Base-by-base conservation (phyloP, 2,329 filamentous ascomycete genomes). In the Parascedosporium putredinis region DNA sequence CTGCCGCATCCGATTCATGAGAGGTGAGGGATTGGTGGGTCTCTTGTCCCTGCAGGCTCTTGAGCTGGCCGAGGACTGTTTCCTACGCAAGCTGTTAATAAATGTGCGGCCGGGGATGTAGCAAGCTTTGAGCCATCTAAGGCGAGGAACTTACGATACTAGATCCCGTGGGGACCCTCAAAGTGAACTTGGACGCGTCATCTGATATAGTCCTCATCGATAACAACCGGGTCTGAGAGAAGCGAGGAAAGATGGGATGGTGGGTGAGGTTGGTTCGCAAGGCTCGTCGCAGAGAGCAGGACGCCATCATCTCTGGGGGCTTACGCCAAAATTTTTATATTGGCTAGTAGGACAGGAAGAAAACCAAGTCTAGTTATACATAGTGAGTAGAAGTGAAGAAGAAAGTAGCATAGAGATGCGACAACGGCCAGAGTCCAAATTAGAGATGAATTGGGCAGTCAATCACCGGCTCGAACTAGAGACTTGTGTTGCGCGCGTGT, bases 1-100 rank as follows among this genome's bases (percentile, higher is more conserved):
- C 68, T 14, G 71, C 69, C 5, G 69, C 70, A 54, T 50, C 27
- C 14, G 18, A 16, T 4, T 36, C 18, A n/a, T 33, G 23, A 2
- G 47, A 50, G 16, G 36, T 27, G 7, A 29, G 18, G 2, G 24
- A 40, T 4, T 18, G 18, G 20, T 45, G 47, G 20, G 18, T 24
- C 31, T 34, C 16, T 29, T 45, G 38, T 4, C 45, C 25, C n/a
- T 12, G 23, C 12, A 50, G 47, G 9, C 40, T 33, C n/a, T 24
- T 12, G 12, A 50, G 40, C 10, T 50, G 38, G 18, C 45, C 38
- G n/a, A 45, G 12, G 7, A 50, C 47, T 3, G 20, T 29, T 25
- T n/a, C 36, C 47, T 50, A 12, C 23, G 3, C 12, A 7, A 31
- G 27, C 12, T 31, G 7, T 12, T 31, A 7, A 31, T 31, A 12